Evolutionary conservation across 1,139 yeast genomes (phyloP), one percentile per base, ranked within the genome.

Genomic region (Lodderomyces elongisporus): DNA sequence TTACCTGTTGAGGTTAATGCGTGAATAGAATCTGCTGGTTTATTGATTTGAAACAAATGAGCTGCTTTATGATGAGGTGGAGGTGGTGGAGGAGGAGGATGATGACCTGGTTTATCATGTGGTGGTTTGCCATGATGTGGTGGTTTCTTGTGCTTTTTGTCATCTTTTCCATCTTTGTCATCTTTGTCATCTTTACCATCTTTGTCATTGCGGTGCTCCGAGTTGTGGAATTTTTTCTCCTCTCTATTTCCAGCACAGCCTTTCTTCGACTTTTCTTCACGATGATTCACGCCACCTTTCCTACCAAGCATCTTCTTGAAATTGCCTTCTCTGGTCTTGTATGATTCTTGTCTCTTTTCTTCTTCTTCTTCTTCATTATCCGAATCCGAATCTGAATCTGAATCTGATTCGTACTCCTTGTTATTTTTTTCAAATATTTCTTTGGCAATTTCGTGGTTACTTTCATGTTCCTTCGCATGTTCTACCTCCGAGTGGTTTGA

Each of bases 11-110:
- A 45, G 1, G 57, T 54, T 31, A 69, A 48, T 2, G 73, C 59
- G 32, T 47, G 46, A 7, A 68, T 42, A 25, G 46, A 42, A 34
- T 59, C 57, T 8, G 73, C 69, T 8, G 61, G 60, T 23, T 49
- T 53, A 23, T 42, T 39, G 14, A 45, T 39, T 3, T 50, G 39
- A 33, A 61, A 60, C 4, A 60, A 28, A 21, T 27, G 31, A n/a
- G 20, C 23, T 24, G 29, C 20, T 27, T 28, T 27, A 21, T 38
- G 39, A 14, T 31, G 35, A 1, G 31, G 31, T 17, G 31, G 31
- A 22, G 25, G 34, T 4, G 25, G 29, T 24, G 33, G 33, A 15
- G 28, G 31, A 17, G 29, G 23, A 9, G 32, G 36, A 13, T 27
- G 10, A 7, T 37, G 28, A 9, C 34, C 28, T 25, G 34, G 32